Evolutionary conservation across 129 eudicot species (phyloP).

Genomic region (Lactuca saligna): DNA sequence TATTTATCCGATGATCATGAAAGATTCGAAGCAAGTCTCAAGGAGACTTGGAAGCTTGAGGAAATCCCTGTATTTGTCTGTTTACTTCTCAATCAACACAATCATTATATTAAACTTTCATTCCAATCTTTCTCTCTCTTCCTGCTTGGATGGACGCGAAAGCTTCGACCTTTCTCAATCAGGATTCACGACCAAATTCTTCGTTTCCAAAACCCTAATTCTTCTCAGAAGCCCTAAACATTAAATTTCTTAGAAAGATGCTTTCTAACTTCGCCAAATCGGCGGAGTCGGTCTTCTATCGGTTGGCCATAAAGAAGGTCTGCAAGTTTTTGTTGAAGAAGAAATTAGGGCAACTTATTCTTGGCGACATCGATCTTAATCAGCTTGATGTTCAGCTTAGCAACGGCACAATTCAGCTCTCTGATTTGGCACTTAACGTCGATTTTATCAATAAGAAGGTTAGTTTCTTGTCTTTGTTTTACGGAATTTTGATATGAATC

Average conservation of each 20-base stretch:
- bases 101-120: conserved; percentile 25
- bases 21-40: conserved; percentile 26
- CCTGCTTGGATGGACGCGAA: conserved; percentile 36
- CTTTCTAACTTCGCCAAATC: conserved; percentile 75
- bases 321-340: conserved; percentile 87
- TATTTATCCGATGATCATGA: conserved; percentile 6
- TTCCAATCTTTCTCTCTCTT: conserved; percentile 22
- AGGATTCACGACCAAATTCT: conserved; percentile 4
- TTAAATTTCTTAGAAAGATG: conserved; percentile 36
- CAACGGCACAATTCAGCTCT: conserved; percentile 79
- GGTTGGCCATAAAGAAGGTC: conserved; percentile 72
- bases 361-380: conserved; percentile 90
- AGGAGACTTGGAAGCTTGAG: conserved; percentile 32
- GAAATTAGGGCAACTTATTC: conserved; percentile 76
- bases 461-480: neutral
- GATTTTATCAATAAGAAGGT: conserved; percentile 84
- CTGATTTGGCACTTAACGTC: conserved; percentile 84
- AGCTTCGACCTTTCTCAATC: conserved; percentile 12
- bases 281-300: conserved; percentile 84
- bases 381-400: conserved; percentile 94
- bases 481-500: neutral
- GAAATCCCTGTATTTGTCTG: conserved; percentile 24
- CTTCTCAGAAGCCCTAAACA: conserved; percentile 17
- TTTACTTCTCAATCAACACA: conserved; percentile 20
- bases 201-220: conserved; percentile 33